Evolutionary conservation across 139 green algal genomes (phyloP).

Genomic region (Chloropicon primus): DNA sequence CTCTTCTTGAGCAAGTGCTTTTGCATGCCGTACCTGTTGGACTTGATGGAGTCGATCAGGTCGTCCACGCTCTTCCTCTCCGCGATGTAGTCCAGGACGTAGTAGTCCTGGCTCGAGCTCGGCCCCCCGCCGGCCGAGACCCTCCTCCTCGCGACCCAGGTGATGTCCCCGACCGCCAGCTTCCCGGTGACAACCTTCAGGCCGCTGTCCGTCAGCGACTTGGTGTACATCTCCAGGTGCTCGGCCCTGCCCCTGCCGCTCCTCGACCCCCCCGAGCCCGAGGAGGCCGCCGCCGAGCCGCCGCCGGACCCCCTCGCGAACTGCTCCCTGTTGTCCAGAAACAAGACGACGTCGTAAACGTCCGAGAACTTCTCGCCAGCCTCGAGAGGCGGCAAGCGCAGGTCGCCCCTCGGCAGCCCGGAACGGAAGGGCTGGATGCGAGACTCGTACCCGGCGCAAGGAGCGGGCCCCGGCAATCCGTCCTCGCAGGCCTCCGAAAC

Average conservation of each 20-base stretch:
- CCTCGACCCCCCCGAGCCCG: background rate
- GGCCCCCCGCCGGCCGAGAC: background rate
- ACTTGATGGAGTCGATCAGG: constrained; percentile 37
- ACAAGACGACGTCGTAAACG: constrained; percentile 41
- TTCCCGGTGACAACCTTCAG: constrained; percentile 21
- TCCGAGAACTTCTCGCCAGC: background rate
- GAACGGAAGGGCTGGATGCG: background rate
- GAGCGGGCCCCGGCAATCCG: background rate
- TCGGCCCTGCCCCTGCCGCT: background rate
- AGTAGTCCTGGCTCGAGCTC: constrained; percentile 26
- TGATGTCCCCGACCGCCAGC: constrained; percentile 21
- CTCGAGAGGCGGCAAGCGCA: background rate
- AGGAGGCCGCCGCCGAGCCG: background rate
- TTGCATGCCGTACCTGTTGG: constrained; percentile 23
- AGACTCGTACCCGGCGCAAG: background rate
- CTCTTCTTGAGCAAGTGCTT: constrained; percentile 41
- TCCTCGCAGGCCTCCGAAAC: background rate
- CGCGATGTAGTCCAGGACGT: constrained; percentile 54
- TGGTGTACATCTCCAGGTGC: constrained; percentile 9
- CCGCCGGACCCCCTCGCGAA: constrained; percentile 10
- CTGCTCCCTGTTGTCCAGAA: constrained; percentile 49
- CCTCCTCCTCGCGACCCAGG: constrained; percentile 42
- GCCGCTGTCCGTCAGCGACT: constrained; percentile 15
- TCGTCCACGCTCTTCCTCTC: constrained; percentile 60
- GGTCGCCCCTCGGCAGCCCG: background rate